These are phyloP conservation scores for Trypethelium eluteriae DNA, from an alignment of 495 filamentous ascomycete species.

Conservation along the genomic window DNA sequence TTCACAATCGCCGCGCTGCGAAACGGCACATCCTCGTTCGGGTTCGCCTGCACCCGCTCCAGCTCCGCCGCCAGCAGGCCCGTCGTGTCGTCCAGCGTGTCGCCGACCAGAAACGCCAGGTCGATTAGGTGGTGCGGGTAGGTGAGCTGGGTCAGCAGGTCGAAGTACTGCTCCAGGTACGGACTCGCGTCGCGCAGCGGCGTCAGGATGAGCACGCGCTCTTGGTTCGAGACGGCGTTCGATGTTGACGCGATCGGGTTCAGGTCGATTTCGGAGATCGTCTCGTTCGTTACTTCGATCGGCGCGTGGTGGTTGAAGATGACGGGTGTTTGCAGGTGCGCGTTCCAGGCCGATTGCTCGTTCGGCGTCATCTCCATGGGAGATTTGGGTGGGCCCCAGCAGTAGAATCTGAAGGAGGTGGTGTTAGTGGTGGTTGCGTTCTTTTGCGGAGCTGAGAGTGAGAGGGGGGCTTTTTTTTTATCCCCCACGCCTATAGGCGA, in stretches of 20 bases:
- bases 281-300: constrained; percentile 68
- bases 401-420: constrained; percentile 68
- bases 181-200: constrained; percentile 82
- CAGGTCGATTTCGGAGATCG: constrained; percentile 72
- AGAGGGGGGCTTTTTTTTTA: background rate
- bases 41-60: constrained; percentile 73
- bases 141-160: constrained; percentile 78
- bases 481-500: too few species aligned
- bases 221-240: constrained; percentile 67
- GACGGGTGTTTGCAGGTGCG: constrained; percentile 81
- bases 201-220: constrained; percentile 90
- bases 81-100: constrained; percentile 82
- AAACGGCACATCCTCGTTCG: constrained; percentile 68
- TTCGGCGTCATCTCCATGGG: constrained; percentile 90
- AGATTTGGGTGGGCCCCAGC: constrained; percentile 85
- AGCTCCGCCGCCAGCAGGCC: constrained; percentile 73
- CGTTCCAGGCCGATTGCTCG: constrained; percentile 81
- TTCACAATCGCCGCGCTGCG: constrained; percentile 72
- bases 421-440: background rate
- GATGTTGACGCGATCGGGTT: constrained; percentile 77
- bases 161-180: constrained; percentile 82
- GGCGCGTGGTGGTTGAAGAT: constrained; percentile 93
- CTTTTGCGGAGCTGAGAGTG: background rate
- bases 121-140: constrained; percentile 97
- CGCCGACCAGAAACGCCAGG: constrained; percentile 87